A percentile compares a stretch with the other conserved stretches of the same genome.
phyloP scores from a whole-genome alignment of 805 yeast genomes.

The Teunomyces cretensis region DNA sequence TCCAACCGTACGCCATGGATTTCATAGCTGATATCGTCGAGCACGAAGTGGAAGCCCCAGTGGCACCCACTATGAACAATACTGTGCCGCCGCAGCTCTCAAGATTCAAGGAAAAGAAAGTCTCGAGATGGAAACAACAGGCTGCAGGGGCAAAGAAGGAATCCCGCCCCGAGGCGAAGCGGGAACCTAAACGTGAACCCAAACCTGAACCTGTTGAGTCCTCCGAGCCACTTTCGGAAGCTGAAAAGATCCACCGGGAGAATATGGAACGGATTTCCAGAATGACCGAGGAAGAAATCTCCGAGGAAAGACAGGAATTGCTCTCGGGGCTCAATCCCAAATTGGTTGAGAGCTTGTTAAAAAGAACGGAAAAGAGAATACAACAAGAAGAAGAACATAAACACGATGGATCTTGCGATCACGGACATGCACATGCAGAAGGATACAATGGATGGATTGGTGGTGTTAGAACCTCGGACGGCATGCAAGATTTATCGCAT shows the following conservation, averaged over 20 bases:
- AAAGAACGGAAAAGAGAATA: slow-evolving; percentile 53
- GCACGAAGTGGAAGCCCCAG: slow-evolving; percentile 43
- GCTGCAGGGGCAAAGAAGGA: slow-evolving; percentile 21
- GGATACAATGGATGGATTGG: slow-evolving; percentile 45
- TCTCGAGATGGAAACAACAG: slow-evolving; percentile 51
- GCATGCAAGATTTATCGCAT: slow-evolving; percentile 29
- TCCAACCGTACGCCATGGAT: slow-evolving; percentile 46
- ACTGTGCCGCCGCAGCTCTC: slow-evolving; percentile 37
- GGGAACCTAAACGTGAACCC: slow-evolving; percentile 10
- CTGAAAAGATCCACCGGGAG: slow-evolving; percentile 74
- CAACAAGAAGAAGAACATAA: slow-evolving; percentile 19
- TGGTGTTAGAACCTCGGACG: slow-evolving; percentile 37
- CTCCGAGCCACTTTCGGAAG: slow-evolving; percentile 41
- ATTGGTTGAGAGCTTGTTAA: slow-evolving; percentile 56
- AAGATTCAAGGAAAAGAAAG: slow-evolving; percentile 29
- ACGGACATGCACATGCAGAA: slow-evolving; percentile 31
- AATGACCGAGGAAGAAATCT: slow-evolving; percentile 68
- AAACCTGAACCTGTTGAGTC: slow-evolving; percentile 1
- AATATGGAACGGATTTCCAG: slow-evolving; percentile 59
- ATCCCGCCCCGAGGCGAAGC: slow-evolving; percentile 10
- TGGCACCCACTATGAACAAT: slow-evolving; percentile 26
- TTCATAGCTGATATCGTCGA: slow-evolving; percentile 74
- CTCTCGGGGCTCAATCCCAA: slow-evolving; percentile 67
- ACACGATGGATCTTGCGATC: slow-evolving; percentile 15
- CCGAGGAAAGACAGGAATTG: slow-evolving; percentile 64